Conservation (phyloP, 1,284 basidiomycete species). For the Filobasidium uniguttulatum region DNA sequence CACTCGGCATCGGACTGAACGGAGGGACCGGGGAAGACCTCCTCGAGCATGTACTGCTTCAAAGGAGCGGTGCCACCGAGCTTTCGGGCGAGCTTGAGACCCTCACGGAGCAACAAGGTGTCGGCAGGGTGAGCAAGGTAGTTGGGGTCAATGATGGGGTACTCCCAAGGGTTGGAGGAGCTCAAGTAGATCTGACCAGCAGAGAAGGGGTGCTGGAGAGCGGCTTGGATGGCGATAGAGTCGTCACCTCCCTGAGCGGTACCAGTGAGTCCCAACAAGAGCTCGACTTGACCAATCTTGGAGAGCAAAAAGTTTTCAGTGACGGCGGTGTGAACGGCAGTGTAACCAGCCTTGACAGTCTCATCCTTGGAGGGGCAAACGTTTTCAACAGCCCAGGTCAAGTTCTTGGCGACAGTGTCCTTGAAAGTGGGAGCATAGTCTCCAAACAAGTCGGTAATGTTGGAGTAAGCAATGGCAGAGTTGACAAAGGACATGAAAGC, state of each 20-base stretch:
- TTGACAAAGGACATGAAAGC: constrained; percentile 52
- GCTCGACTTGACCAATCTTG: constrained; percentile 47
- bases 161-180: constrained; percentile 44
- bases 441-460: constrained; percentile 44
- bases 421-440: constrained; percentile 28
- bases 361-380: constrained; percentile 42
- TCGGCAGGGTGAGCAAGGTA: constrained; percentile 44
- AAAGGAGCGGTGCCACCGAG: constrained; percentile 40
- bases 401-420: constrained; percentile 31
- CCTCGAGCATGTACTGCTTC: constrained; percentile 30
- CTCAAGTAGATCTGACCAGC: constrained; percentile 41
- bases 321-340: constrained; percentile 46
- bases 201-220: constrained; percentile 36
- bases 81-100: constrained; percentile 44
- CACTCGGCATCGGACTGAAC: constrained; percentile 41
- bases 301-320: constrained; percentile 40
- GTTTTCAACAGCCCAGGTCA: constrained; percentile 34
- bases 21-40: constrained; percentile 37
- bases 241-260: constrained; percentile 34
- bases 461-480: constrained; percentile 52
- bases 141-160: constrained; percentile 49
- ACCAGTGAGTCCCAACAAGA: constrained; percentile 48
- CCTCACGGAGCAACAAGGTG: constrained; percentile 45
- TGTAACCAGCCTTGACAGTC: constrained; percentile 49
- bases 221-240: constrained; percentile 46